Conservation (phyloP, 495 filamentous ascomycete species). For the Umbilicaria muhlenbergii region DNA sequence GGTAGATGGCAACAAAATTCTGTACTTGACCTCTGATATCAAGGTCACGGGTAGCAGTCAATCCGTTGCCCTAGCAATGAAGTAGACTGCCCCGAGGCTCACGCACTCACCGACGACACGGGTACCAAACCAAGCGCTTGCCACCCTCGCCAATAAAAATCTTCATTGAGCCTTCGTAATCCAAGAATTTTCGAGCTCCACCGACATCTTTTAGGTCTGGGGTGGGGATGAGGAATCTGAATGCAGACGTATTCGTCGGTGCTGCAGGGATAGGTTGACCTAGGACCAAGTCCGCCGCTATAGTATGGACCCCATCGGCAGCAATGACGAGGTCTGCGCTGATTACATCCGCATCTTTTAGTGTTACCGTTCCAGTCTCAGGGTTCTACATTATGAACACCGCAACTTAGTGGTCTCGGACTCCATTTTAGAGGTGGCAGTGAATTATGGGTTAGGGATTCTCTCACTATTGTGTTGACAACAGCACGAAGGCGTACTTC, state of each 20-base stretch:
- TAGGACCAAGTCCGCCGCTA: background rate
- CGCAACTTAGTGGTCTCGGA: constrained; percentile 20
- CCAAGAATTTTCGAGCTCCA: constrained; percentile 14
- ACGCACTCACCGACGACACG: constrained; percentile 21
- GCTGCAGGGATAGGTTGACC: constrained; percentile 8
- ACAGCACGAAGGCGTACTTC: background rate
- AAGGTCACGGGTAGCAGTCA: background rate
- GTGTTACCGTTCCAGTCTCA: constrained; percentile 7
- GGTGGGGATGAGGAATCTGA: constrained; percentile 30
- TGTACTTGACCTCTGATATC: constrained; percentile 18
- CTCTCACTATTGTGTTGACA: too few relatives aligned
- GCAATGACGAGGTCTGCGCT: constrained; percentile 27
- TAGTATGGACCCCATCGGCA: constrained; percentile 32
- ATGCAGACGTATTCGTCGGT: constrained; percentile 24
- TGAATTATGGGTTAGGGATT: too few relatives aligned
- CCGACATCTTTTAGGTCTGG: constrained; percentile 19
- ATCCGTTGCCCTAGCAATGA: too few relatives aligned
- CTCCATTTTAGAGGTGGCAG: too few relatives aligned
- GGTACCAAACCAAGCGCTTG: constrained; percentile 25
- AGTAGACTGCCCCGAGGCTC: background rate
- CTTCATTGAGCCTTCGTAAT: constrained; percentile 18
- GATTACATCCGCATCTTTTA: constrained; percentile 9
- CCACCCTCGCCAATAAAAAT: constrained; percentile 13
- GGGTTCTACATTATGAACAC: constrained; percentile 16
- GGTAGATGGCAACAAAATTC: constrained; percentile 28